Base-by-base conservation (phyloP, 805 yeast species). In the Metschnikowia lachancei region DNA sequence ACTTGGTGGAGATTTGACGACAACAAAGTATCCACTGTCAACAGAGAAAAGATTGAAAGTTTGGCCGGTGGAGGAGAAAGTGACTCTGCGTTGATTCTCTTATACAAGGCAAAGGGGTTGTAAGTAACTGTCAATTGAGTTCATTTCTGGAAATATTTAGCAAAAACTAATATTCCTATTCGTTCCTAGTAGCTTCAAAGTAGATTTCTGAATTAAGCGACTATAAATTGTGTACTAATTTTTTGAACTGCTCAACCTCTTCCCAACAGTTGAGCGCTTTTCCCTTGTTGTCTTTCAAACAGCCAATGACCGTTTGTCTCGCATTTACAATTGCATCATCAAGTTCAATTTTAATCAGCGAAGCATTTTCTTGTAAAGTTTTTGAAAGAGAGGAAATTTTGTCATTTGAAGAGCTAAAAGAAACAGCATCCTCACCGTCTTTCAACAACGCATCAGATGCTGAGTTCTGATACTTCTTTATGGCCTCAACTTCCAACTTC, bases 61-160 rank as follows among this genome's bases (percentile, higher is more conserved):
- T 75, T 94, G 55, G 87, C 97, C 4, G 99, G 99, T 36, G 99
- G 99, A 47, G 97, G 98, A 47, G 99, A 95, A 70, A 82, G 96
- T 57, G 99, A 94, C 66, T 83, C 94, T 59, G 99, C 99, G 2
- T 78, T 94, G 65, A 83, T 94, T 46, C 75, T 92, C 55, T 69
- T 94, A 45, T 94, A 94, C 72, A 85, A 84, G 62, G 95, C 89
- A 6, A 79, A 85, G 53, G 95, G 92, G 16, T 69, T 85, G 54
- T 59, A 53, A 46, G 14, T 11, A 20, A 20, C 30, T 39, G 36
- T 39, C 47, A 18, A 49, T 29, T 38, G 20, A 39, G 28, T 44
- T 20, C 22, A 35, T 40, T 18, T 13, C 44, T 42, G 36, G 22
- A 35, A 22, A 43, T 14, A 37, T 26, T 26, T 13, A 30, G n/a